A percentile compares a stretch with the other conserved stretches of the same genome.
Evolutionary conservation across 2,329 filamentous ascomycete genomes (phyloP).

Genomic region (Pestalotiopsis sp.): DNA sequence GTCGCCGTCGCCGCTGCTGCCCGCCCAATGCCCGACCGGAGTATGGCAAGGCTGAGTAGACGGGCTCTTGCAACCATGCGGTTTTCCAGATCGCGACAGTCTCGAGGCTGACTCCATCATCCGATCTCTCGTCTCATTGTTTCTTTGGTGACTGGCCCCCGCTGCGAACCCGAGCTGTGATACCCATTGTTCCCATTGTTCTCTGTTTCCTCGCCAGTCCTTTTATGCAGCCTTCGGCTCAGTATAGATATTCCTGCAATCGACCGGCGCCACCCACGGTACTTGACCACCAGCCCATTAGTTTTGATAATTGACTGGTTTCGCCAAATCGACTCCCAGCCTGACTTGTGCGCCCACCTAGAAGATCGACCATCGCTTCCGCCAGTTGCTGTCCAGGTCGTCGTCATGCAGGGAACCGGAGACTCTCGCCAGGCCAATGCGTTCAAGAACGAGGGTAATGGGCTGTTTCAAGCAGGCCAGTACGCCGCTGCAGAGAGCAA

Average conservation of each 20-base stretch:
- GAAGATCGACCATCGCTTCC: neutral
- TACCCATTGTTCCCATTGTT: neutral
- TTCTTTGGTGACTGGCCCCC: neutral
- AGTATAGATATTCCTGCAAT: neutral
- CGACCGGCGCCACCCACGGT: neutral
- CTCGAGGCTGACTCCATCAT: neutral
- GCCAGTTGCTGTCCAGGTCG: neutral
- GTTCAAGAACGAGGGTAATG: constrained; percentile 39
- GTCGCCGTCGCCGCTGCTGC: neutral
- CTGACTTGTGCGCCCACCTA: neutral
- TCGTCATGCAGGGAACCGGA: constrained; percentile 1
- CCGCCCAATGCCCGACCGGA: neutral
- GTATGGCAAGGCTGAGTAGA: neutral
- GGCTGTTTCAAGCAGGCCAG: constrained; percentile 54
- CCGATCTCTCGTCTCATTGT: neutral
- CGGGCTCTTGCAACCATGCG: neutral
- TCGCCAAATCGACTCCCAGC: neutral
- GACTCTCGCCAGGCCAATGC: constrained; percentile 11
- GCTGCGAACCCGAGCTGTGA: neutral
- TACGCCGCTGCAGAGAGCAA: constrained; percentile 52
- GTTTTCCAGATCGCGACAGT: neutral
- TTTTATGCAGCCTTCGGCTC: neutral
- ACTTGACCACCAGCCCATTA: neutral
- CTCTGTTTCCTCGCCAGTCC: neutral
- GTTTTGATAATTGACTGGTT: neutral